These are phyloP conservation scores for Jatropha podagrica DNA, from an alignment of 441 rosid species.

Conservation along the genomic window DNA sequence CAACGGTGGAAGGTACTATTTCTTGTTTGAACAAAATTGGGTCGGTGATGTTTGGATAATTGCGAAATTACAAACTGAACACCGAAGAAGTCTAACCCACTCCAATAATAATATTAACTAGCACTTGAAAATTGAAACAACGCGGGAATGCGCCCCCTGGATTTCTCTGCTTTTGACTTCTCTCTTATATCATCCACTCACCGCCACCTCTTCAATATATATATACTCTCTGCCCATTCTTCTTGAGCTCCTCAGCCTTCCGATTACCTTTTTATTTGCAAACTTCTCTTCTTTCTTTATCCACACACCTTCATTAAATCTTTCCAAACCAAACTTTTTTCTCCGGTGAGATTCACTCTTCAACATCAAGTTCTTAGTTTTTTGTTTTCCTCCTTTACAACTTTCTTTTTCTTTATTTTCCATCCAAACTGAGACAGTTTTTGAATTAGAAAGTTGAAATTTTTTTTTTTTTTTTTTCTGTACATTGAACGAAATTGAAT, in stretches of 20 bases:
- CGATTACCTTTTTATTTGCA: background rate
- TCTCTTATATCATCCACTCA: background rate
- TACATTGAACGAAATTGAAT: too few species aligned
- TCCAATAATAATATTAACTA: background rate
- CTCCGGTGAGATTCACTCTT: background rate
- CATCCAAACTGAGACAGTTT: too few species aligned
- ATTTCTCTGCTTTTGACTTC: slow-evolving; percentile 28
- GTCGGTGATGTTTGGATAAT: slow-evolving; percentile 12
- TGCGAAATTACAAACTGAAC: background rate
- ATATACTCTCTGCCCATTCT: background rate
- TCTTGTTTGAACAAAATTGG: slow-evolving; percentile 14
- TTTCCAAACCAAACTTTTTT: background rate
- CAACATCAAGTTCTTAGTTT: too few species aligned
- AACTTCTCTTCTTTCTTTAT: background rate
- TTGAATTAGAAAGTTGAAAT: too few species aligned
- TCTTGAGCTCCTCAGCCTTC: background rate
- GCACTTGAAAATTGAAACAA: slow-evolving; percentile 15
- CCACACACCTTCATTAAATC: background rate
- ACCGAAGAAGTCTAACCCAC: slow-evolving; percentile 13
- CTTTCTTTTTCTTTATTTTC: too few species aligned
- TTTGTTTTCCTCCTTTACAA: too few species aligned
- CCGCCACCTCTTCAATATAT: background rate
- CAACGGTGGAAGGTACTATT: background rate
- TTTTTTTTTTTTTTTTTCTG: too few species aligned
- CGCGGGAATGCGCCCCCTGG: slow-evolving; percentile 29